A percentile compares a stretch with the other conserved stretches of the same genome.
Conservation (phyloP, 768 basidiomycete genomes). For the Lentinus tigrinus region DNA sequence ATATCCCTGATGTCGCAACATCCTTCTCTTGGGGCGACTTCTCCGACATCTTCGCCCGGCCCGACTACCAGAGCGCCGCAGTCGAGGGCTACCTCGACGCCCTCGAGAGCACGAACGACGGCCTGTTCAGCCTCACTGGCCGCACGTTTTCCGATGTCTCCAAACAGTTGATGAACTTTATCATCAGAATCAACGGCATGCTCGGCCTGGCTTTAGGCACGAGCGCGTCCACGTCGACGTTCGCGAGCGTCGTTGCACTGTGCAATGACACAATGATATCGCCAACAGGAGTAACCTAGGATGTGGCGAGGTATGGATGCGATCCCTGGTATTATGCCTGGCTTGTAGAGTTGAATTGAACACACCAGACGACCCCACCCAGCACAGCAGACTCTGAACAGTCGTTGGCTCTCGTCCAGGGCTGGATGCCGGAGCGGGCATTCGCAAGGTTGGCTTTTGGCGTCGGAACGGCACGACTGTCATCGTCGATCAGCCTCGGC, state of each 20-base stretch:
- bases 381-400: not conserved
- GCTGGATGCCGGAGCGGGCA: too few species aligned
- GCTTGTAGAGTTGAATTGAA: too few species aligned
- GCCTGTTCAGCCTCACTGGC: slow-evolving; percentile 33
- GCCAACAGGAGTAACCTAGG: slow-evolving; percentile 28
- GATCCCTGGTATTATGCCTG: slow-evolving; percentile 18
- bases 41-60: slow-evolving; percentile 58
- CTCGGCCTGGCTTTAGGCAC: slow-evolving; percentile 29
- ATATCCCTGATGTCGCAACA: slow-evolving; percentile 29
- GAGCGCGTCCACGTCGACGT: slow-evolving; percentile 32
- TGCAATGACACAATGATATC: slow-evolving; percentile 37
- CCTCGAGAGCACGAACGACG: slow-evolving; percentile 34
- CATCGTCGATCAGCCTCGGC: too few species aligned
- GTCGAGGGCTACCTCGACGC: slow-evolving; percentile 45
- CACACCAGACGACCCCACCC: not conserved
- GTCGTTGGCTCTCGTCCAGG: not conserved
- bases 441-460: too few species aligned
- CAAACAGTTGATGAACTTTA: slow-evolving; percentile 33
- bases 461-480: too few species aligned
- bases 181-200: slow-evolving; percentile 21
- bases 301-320: slow-evolving; percentile 27
- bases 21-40: slow-evolving; percentile 70
- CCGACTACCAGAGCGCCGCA: slow-evolving; percentile 48
- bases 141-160: slow-evolving; percentile 49
- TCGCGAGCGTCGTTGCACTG: slow-evolving; percentile 33